Base-by-base conservation (phyloP, 2,329 filamentous ascomycete species). In the Paradendryphiella salina region DNA sequence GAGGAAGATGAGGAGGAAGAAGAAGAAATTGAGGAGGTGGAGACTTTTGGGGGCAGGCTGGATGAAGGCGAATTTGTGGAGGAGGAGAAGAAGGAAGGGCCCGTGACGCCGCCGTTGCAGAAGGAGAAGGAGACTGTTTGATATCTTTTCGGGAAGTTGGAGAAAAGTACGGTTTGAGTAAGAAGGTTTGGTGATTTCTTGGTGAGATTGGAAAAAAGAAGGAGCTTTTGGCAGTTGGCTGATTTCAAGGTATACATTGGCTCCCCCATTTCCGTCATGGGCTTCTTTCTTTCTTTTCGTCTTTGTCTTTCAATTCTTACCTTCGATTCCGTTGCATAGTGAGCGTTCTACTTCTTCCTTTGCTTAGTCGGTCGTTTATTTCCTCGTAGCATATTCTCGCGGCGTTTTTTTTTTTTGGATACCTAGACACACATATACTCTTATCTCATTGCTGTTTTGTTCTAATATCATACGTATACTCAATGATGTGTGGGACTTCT, bases 1-100 rank as follows among this genome's bases (percentile, higher is more conserved):
- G 74, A 72, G 39, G 73, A 75, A 53, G 75, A 76, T 18, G 71
- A 71, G 28, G 74, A 75, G 17, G 70, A 77, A 57, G 63, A 64
- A 1, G 82, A 84, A 53, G 74, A 75, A 17, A 61, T 68, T 4
- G 82, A 85, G 52, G 83, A 84, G 61, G 82, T 84, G 5, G 84
- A 86, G 6, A 74, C 76, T 2, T 86, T 86, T 57, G 78, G 75
- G 20, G 82, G 83, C 0, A 74, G 84, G 5, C 49, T 66, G 37
- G 67, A 59, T 36, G 55, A 55, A 8, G 69, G 64, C 9, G 71
- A 73, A 47, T 70, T 72, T 43, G 61, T 68, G 0, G 69, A 68
- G 32, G 63, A 66, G 35, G 59, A 38, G 28, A 67, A 68, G 32
- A 63, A 66, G 35, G 59, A 38, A 23, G 37, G 33, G 29, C 54